Conservation (phyloP, 331 rosid species). For the Ulmus americana region DNA sequence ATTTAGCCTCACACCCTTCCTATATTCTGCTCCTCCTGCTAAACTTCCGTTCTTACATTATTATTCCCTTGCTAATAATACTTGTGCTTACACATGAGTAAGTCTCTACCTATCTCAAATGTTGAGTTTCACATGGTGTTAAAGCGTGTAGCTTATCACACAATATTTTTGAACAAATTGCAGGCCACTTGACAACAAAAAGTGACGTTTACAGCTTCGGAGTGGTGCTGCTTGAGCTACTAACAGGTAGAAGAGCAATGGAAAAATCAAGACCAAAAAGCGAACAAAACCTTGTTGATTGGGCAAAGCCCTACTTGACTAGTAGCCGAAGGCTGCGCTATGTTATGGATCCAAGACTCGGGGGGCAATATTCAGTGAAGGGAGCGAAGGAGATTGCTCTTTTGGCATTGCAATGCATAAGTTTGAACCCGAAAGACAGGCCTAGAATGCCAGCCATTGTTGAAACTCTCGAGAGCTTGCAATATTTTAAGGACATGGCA, state of each 20-base stretch:
- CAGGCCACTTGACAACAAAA: constrained; percentile 87
- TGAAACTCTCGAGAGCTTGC: constrained; percentile 65
- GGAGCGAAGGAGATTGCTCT: constrained; percentile 75
- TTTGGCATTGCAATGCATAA: constrained; percentile 63
- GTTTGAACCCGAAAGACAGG: constrained; percentile 78
- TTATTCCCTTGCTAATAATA: no score
- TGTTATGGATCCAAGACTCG: constrained; percentile 72
- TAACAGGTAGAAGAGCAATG: constrained; percentile 79
- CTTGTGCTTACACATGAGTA: no score
- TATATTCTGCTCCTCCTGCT: no score
- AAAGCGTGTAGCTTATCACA: neutral
- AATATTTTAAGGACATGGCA: constrained; percentile 82
- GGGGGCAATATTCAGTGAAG: constrained; percentile 84
- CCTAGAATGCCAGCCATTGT: constrained; percentile 70
- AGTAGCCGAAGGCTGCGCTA: constrained; percentile 54
- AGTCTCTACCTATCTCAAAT: no score
- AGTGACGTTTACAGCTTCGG: constrained; percentile 92
- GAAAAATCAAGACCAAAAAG: constrained; percentile 67
- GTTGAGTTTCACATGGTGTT: no score
- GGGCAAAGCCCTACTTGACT: constrained; percentile 75
- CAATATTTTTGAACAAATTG: constrained; percentile 12
- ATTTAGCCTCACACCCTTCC: no score
- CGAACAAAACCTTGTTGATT: constrained; percentile 83
- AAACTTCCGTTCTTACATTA: no score
- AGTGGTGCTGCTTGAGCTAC: constrained; percentile 74